Percentiles rank a stretch among this genome's conserved stretches.
phyloP scores from a whole-genome alignment of 352 stramenopile species.

The Saprolegnia parasitica region DNA sequence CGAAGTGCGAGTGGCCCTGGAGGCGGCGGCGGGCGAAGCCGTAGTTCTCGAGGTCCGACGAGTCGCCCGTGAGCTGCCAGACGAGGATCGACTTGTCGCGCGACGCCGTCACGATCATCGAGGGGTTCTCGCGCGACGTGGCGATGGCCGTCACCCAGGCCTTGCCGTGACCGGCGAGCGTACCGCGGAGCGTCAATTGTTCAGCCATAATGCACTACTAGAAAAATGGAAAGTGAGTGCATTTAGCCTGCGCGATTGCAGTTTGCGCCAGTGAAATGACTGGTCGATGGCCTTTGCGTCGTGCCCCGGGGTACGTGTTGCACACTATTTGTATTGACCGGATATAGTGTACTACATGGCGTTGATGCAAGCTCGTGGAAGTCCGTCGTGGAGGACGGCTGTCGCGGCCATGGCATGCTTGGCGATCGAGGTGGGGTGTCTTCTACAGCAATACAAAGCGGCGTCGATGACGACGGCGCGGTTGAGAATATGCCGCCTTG shows the following conservation, averaged over 20 bases:
- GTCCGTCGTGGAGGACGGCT: too few relatives aligned
- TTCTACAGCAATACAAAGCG: too few relatives aligned
- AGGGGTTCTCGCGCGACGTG: slow-evolving; percentile 98
- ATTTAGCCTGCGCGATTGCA: neutral
- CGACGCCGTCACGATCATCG: slow-evolving; percentile 97
- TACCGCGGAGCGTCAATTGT: slow-evolving; percentile 60
- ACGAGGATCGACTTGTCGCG: slow-evolving; percentile 94
- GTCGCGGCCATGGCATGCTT: too few relatives aligned
- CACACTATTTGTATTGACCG: too few relatives aligned
- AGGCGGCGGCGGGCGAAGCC: slow-evolving; percentile 96
- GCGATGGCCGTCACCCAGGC: slow-evolving; percentile 93
- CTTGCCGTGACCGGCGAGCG: slow-evolving; percentile 85
- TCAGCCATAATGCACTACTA: slow-evolving; percentile 28
- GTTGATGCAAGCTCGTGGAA: too few relatives aligned
- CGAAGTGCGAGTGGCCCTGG: slow-evolving; percentile 99
- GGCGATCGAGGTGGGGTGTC: too few relatives aligned
- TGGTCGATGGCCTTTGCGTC: neutral
- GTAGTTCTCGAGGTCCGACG: slow-evolving; percentile 96
- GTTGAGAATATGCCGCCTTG: too few relatives aligned
- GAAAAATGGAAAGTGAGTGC: slow-evolving; percentile 14
- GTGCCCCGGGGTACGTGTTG: neutral
- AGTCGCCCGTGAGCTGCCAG: slow-evolving; percentile 66
- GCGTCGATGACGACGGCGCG: too few relatives aligned
- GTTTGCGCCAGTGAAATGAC: neutral
- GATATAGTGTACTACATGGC: too few relatives aligned